phyloP scores from a whole-genome alignment of 352 stramenopile genomes.

The Pythium rishiriense region DNA sequence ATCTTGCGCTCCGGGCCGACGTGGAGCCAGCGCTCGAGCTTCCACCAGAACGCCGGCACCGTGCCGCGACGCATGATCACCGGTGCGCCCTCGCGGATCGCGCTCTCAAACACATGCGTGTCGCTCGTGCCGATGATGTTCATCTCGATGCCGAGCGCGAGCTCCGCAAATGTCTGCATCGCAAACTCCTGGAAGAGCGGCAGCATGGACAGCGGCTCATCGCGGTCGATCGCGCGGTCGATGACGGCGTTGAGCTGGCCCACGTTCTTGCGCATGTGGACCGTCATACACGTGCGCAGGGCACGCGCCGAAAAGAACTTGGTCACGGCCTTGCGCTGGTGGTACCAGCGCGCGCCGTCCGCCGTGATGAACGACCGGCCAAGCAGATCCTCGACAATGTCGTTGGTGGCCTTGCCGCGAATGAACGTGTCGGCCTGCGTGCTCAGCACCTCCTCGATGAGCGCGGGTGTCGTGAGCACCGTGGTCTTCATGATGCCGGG shows the following conservation, averaged over 20 bases:
- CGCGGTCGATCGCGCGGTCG: neutral
- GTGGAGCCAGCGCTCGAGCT: slow-evolving; percentile 17
- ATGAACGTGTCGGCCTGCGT: slow-evolving; percentile 37
- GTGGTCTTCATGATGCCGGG: slow-evolving; percentile 19
- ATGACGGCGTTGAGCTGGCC: neutral
- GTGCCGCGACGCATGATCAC: slow-evolving; percentile 9
- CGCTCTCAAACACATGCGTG: slow-evolving; percentile 16
- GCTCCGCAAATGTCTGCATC: slow-evolving; percentile 29
- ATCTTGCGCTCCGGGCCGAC: slow-evolving; percentile 9
- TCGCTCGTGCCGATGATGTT: slow-evolving; percentile 9
- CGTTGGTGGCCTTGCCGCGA: slow-evolving; percentile 25
- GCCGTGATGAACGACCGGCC: slow-evolving; percentile 25
- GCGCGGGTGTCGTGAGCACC: slow-evolving; percentile 25
- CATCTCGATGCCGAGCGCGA: slow-evolving; percentile 26
- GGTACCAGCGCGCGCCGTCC: slow-evolving; percentile 33
- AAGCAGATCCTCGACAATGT: slow-evolving; percentile 27
- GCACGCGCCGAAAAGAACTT: slow-evolving; percentile 35
- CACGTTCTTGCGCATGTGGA: slow-evolving; percentile 5
- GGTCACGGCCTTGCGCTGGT: slow-evolving; percentile 31
- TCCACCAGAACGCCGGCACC: slow-evolving; percentile 15
- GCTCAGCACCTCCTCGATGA: slow-evolving; percentile 32
- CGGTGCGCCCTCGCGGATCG: slow-evolving; percentile 4
- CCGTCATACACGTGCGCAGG: slow-evolving; percentile 29
- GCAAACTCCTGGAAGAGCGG: slow-evolving; percentile 25
- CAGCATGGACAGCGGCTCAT: neutral